phyloP scores from a whole-genome alignment of 2,329 filamentous ascomycete species.

The Cladosporium sphaerospermum region DNA sequence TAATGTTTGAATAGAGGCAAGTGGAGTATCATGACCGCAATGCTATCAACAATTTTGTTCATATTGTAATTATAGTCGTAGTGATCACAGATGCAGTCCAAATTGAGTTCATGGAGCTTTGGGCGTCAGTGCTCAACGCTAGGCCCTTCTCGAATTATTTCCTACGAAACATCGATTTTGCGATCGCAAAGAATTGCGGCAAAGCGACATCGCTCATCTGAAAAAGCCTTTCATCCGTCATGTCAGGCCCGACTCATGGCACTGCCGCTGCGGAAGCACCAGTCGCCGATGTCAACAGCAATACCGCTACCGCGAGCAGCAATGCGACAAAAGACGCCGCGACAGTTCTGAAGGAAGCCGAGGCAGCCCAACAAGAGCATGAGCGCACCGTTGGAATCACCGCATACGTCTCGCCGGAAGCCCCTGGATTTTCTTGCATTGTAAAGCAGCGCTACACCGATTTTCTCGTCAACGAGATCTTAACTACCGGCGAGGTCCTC shows the following conservation, averaged over 20 bases:
- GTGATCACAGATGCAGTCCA: too few species aligned
- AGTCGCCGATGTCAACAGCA: background rate
- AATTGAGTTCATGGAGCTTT: too few species aligned
- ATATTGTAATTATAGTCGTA: too few species aligned
- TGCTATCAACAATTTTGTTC: too few species aligned
- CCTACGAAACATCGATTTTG: too few species aligned
- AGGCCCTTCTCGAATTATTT: too few species aligned
- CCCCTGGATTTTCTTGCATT: constrained; percentile 55
- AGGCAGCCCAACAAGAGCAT: constrained; percentile 24
- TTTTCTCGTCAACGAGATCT: constrained; percentile 87
- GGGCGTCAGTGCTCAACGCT: too few species aligned
- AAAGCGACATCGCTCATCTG: too few species aligned
- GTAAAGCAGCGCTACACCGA: constrained; percentile 80
- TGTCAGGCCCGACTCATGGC: background rate
- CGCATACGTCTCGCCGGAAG: constrained; percentile 53
- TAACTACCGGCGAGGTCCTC: constrained; percentile 66
- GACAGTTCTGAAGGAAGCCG: background rate
- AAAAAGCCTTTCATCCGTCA: background rate
- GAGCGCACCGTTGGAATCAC: constrained; percentile 54
- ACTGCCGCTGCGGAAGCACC: background rate
- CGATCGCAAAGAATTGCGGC: background rate
- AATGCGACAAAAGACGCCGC: background rate
- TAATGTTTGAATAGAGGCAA: too few species aligned
- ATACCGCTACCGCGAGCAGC: background rate
- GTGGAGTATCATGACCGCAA: too few species aligned